These are phyloP conservation scores for Geosmithia morbida DNA, from an alignment of 2,329 filamentous ascomycete genomes.

Conservation along the genomic window DNA sequence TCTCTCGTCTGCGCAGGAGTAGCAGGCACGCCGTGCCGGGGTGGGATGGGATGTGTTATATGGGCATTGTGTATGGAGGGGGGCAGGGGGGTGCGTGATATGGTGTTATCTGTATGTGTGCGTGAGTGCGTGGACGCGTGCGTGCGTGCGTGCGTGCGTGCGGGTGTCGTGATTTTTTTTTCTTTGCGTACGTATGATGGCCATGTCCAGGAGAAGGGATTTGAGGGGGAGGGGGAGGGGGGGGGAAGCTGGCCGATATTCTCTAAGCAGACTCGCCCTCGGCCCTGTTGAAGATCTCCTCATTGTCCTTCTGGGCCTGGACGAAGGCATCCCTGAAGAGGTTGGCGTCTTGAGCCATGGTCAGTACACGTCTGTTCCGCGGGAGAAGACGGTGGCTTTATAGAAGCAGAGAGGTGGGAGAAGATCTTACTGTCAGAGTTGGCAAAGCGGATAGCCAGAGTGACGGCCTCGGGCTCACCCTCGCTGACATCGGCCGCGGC, in stretches of 20 bases:
- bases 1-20: too few relatives aligned
- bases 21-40: too few relatives aligned
- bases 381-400: background rate
- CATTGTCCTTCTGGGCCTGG: conserved; percentile 94
- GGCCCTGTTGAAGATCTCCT: conserved; percentile 57
- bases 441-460: conserved; percentile 91
- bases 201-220: background rate
- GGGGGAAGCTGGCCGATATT: background rate
- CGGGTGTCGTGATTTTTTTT: too few relatives aligned
- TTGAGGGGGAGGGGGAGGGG: background rate
- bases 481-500: conserved; percentile 95
- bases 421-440: conserved; percentile 79
- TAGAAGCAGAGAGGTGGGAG: background rate
- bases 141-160: too few relatives aligned
- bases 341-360: conserved; percentile 70
- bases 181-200: too few relatives aligned
- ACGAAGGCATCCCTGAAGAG: conserved; percentile 95
- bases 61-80: too few relatives aligned
- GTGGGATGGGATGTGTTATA: too few relatives aligned
- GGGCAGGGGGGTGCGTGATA: too few relatives aligned
- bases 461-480: conserved; percentile 91
- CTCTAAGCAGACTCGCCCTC: background rate
- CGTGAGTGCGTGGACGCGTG: too few relatives aligned
- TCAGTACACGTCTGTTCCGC: background rate
- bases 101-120: too few relatives aligned